Base-by-base conservation (phyloP, 1,139 yeast genomes). In the Saccharomyces hybrid region DNA sequence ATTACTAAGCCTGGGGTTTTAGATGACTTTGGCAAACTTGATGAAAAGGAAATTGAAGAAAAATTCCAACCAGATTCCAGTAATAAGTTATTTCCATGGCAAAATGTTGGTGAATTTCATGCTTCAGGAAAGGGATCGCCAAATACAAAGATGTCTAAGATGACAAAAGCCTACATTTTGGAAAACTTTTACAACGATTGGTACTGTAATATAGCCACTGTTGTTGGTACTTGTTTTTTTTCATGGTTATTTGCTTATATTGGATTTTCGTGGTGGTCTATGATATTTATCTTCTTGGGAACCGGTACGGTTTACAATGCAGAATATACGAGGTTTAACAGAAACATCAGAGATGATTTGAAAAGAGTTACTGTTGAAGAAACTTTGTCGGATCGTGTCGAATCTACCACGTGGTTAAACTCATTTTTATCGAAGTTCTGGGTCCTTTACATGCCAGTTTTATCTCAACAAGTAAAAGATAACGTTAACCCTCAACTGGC, bases 391-490 rank as follows among this genome's bases (percentile, higher is more conserved):
- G 77, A 78, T 52, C 80, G 78, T 62, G 69, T 78, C 57, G 95
- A 86, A 71, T 82, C 89, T 8, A 85, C 86, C 82, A 82, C 83
- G 60, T 86, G 95, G 95, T 70, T 86, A 64, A 86, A 86, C 65
- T 80, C 84, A 25, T 86, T 86, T 63, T 70, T 86, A 69, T 83
- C 83, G 51, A 86, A 86, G 69, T 86, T 86, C 65, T 86, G 95
- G 95, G 87, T 85, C 55, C 85, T 86, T 59, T 86, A 86, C 64
- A 86, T 86, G 95, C 93, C 93, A 46, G 88, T 88, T 0, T 74
- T 86, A 54, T 83, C 89, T 13, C 88, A 85, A 63, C 83, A 81
- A 69, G 93, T 86, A 31, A 78, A 82, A 71, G 79, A 77, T 53
- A 81, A 79, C 64, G 85, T 88, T 16, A 86, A 85, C 63, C 83